Base-by-base conservation (phyloP, 192 early-diverging fungal species). In the Funneliformis geosporum region DNA sequence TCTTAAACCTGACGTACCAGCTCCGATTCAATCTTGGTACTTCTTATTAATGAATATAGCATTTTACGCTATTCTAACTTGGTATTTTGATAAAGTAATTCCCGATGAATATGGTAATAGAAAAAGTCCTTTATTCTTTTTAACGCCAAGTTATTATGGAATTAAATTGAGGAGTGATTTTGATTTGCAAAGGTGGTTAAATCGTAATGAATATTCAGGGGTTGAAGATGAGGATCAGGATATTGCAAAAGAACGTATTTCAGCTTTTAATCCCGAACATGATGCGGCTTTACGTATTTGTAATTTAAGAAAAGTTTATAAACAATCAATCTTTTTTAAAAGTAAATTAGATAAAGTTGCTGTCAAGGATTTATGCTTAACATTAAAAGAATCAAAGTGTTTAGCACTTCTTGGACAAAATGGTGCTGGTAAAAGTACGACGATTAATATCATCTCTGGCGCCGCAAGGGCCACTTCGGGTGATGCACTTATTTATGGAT, bases 371-470 rank as follows among this genome's bases (percentile, higher is more conserved):
- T 67, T 90, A 46, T 83, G 84, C 59, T 27, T 90, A 76, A 88
- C 85, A 0, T 71, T 90, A n/a, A 83, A 87, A 72, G 85, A 89
- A 67, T 88, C 87, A 44, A 87, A 88, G 42, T 81, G 89, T 16
- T 82, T 89, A 46, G 92, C 91, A 8, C 83, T 94, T 39, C 82
- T 92, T 9, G 92, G 93, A 25, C 92, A 93, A 82, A 94, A 93
- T 81, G 92, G 93, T 47, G 92, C 93, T 33, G 93, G 94, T 28
- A 94, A 94, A 80, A 89, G 88, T 23, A 95, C 93, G 2, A 89
- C 93, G n/a, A 93, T 95, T 77, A 86, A 88, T 79, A 94, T 94
- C 80, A 85, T 95, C n/a, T 90, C 91, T 9, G 94, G 94, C 42
- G 77, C 93, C 60, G 92, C 90, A 2, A 91, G 89, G 9, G 79